phyloP scores from a whole-genome alignment of 2,329 filamentous ascomycete genomes.

The Ascochyta koolunga region DNA sequence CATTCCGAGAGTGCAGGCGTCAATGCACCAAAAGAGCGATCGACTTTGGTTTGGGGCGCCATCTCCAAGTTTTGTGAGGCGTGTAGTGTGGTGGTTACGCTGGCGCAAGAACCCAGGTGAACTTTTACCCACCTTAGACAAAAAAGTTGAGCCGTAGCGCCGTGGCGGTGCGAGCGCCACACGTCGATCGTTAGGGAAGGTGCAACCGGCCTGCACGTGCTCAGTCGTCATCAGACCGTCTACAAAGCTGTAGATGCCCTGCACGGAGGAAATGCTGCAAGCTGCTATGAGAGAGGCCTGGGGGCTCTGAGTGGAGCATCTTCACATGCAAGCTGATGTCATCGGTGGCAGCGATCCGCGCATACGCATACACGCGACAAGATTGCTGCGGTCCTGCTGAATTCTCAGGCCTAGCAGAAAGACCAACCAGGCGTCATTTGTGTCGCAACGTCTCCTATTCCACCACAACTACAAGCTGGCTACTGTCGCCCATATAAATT shows the following conservation, averaged over 20 bases:
- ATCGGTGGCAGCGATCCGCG: slow-evolving; percentile 24
- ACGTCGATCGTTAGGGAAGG: not conserved
- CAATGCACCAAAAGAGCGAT: slow-evolving; percentile 70
- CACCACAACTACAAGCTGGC: slow-evolving; percentile 26
- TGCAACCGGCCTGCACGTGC: slow-evolving; percentile 1
- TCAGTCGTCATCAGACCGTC: not conserved
- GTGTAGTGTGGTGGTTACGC: slow-evolving; percentile 12
- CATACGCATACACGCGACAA: slow-evolving; percentile 26
- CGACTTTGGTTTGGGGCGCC: slow-evolving; percentile 42
- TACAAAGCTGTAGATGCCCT: not conserved
- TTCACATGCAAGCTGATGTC: slow-evolving; percentile 31
- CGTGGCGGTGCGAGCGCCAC: slow-evolving; percentile 11
- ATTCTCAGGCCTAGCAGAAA: slow-evolving; percentile 26
- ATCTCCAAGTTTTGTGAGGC: slow-evolving; percentile 21
- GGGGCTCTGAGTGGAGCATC: slow-evolving; percentile 2
- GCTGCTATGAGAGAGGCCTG: too few relatives aligned
- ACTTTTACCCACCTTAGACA: slow-evolving; percentile 11
- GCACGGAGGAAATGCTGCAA: not conserved
- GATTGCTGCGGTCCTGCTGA: slow-evolving; percentile 24
- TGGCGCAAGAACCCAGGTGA: not conserved
- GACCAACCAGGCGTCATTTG: slow-evolving; percentile 21
- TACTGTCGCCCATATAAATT: slow-evolving; percentile 33
- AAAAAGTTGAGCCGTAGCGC: slow-evolving; percentile 25
- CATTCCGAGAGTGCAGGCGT: slow-evolving; percentile 77
- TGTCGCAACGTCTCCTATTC: slow-evolving; percentile 18